Conservation (phyloP, 768 basidiomycete genomes). For the Coprinellus aureogranulatus region DNA sequence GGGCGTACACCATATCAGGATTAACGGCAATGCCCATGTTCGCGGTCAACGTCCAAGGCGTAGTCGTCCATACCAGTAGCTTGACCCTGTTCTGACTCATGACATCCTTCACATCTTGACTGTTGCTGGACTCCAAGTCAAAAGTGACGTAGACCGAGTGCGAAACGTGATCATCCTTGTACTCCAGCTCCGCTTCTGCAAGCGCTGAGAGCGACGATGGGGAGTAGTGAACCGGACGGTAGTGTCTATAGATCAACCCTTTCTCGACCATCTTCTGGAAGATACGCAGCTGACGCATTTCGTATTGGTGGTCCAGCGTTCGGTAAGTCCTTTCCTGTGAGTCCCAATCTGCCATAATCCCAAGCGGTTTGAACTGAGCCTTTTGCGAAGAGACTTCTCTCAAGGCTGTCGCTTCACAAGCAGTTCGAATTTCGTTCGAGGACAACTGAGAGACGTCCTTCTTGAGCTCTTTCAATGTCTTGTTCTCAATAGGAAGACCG, state of each 20-base stretch:
- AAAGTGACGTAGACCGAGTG: slow-evolving; percentile 86
- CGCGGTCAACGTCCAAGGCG: slow-evolving; percentile 93
- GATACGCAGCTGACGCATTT: slow-evolving; percentile 81
- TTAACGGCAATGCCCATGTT: slow-evolving; percentile 96
- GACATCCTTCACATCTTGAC: slow-evolving; percentile 28
- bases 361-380: slow-evolving; percentile 75
- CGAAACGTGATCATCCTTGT: slow-evolving; percentile 85
- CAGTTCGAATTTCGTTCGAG: slow-evolving; percentile 60
- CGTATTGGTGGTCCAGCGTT: slow-evolving; percentile 85
- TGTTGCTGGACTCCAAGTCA: slow-evolving; percentile 42
- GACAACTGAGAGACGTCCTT: slow-evolving; percentile 54
- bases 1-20: slow-evolving; percentile 63
- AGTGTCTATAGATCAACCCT: slow-evolving; percentile 80
- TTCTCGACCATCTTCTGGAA: slow-evolving; percentile 88
- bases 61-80: slow-evolving; percentile 93
- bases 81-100: slow-evolving; percentile 36
- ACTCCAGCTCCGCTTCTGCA: slow-evolving; percentile 91
- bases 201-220: slow-evolving; percentile 92
- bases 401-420: slow-evolving; percentile 70
- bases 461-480: slow-evolving; percentile 75
- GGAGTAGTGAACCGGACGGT: slow-evolving; percentile 91
- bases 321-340: slow-evolving; percentile 65
- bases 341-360: slow-evolving; percentile 91
- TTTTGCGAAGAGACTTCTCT: slow-evolving; percentile 75
- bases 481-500: slow-evolving; percentile 95